Evolutionary conservation across 1,284 basidiomycete species (phyloP).

Genomic region (Irpex lacteus): DNA sequence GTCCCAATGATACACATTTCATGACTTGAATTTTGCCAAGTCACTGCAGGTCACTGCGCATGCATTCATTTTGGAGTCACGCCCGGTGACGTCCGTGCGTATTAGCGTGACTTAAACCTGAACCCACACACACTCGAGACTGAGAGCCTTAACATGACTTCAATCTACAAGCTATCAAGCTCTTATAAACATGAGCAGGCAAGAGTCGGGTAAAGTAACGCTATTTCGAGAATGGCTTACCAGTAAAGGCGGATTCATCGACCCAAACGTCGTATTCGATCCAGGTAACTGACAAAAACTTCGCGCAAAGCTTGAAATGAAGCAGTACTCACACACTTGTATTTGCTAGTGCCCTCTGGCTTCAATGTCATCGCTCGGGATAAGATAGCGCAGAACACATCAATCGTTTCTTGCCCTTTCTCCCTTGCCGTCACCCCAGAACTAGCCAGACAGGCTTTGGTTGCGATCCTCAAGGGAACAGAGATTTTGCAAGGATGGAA

Average conservation of each 20-base stretch:
- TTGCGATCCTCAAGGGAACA: conserved; percentile 33
- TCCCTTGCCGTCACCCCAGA: conserved; percentile 66
- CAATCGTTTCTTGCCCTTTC: conserved; percentile 75
- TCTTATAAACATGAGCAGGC: background rate
- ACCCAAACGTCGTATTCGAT: conserved; percentile 40
- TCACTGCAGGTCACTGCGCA: no score
- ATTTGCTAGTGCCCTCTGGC: conserved; percentile 47
- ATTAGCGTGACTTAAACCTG: no score
- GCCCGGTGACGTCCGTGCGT: no score
- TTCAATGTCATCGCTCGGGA: conserved; percentile 52
- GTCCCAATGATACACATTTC: no score
- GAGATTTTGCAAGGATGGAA: conserved; percentile 40
- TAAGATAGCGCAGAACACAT: conserved; percentile 47
- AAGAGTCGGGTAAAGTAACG: background rate
- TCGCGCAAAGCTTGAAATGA: no score
- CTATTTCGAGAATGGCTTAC: conserved; percentile 48
- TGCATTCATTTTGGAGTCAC: no score
- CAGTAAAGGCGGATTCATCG: conserved; percentile 46
- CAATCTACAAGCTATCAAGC: no score
- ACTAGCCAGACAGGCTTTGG: conserved; percentile 43
- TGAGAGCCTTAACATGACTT: no score
- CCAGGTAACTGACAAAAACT: conserved; percentile 33
- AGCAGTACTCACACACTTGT: background rate
- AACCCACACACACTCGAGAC: no score
- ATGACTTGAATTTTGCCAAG: no score